Percentiles rank a stretch among this genome's conserved stretches.
Evolutionary conservation across 306 rosid species (phyloP).

Genomic region (Pyrus betulifolia): DNA sequence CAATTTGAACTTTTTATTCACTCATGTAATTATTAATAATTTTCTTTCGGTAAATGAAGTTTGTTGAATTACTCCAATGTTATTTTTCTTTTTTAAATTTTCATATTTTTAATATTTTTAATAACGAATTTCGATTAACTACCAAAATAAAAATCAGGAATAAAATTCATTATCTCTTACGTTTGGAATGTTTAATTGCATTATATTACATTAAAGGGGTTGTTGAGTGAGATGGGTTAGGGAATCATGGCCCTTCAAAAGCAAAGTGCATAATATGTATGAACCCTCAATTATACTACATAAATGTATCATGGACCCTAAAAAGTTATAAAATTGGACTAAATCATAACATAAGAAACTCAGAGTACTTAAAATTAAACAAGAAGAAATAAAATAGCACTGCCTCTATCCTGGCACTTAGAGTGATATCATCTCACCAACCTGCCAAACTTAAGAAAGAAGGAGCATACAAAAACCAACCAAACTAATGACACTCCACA

Average conservation of each 20-base stretch:
- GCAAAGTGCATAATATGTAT: background rate
- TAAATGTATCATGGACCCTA: background rate
- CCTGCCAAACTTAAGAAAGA: constrained; percentile 10
- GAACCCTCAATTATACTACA: background rate
- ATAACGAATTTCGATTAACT: background rate
- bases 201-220: background rate
- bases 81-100: background rate
- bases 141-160: no score
- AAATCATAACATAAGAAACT: background rate
- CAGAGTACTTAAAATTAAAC: background rate
- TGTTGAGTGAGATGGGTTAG: background rate
- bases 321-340: background rate
- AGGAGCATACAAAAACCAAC: constrained; percentile 16
- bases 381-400: constrained; percentile 40
- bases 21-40: background rate
- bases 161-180: background rate
- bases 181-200: background rate
- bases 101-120: no score
- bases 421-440: background rate
- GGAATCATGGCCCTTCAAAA: background rate
- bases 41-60: background rate
- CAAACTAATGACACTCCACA: constrained; percentile 18
- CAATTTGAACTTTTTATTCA: background rate
- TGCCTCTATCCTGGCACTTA: constrained; percentile 74
- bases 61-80: background rate